A percentile compares a stretch with the other conserved stretches of the same genome.
Conservation (phyloP, 805 yeast species). For the Lipomyces yamanashiensis region DNA sequence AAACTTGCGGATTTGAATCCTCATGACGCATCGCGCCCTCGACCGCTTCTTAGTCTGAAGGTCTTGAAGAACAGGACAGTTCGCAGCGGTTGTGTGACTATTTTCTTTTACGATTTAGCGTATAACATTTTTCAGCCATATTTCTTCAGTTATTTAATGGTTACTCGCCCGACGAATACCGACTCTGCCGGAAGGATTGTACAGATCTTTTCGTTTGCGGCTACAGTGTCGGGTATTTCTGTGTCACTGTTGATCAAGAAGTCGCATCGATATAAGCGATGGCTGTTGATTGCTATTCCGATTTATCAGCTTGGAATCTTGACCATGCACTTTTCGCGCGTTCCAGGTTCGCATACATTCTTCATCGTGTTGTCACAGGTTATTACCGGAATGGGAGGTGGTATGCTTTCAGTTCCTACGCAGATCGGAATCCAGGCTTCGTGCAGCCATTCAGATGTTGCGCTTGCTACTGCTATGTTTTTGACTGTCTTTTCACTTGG, state of each 20-base stretch:
- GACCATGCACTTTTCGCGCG: constrained; percentile 55
- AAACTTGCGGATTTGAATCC: constrained; percentile 29
- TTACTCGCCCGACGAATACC: constrained; percentile 53
- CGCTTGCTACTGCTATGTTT: constrained; percentile 58
- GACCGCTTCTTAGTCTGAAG: constrained; percentile 60
- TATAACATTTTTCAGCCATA: constrained; percentile 67
- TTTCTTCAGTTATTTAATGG: constrained; percentile 63
- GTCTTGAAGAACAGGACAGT: constrained; percentile 67
- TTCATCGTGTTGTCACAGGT: constrained; percentile 61
- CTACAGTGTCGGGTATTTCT: constrained; percentile 59
- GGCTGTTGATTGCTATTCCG: constrained; percentile 57
- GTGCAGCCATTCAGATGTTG: constrained; percentile 58
- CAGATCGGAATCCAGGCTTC: constrained; percentile 56
- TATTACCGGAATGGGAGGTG: constrained; percentile 64
- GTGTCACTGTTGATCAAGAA: constrained; percentile 56
- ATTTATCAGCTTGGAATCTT: constrained; percentile 63
- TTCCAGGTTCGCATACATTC: constrained; percentile 53
- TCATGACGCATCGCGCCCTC: constrained; percentile 23
- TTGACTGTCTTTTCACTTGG: constrained; percentile 63
- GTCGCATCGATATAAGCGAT: constrained; percentile 56
- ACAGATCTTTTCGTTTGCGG: constrained; percentile 61
- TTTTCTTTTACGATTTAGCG: constrained; percentile 59
- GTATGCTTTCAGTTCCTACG: constrained; percentile 61
- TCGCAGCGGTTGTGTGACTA: constrained; percentile 63
- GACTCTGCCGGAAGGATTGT: constrained; percentile 64